Conservation (phyloP, 345 rosid species). For the Brassica cretica region DNA sequence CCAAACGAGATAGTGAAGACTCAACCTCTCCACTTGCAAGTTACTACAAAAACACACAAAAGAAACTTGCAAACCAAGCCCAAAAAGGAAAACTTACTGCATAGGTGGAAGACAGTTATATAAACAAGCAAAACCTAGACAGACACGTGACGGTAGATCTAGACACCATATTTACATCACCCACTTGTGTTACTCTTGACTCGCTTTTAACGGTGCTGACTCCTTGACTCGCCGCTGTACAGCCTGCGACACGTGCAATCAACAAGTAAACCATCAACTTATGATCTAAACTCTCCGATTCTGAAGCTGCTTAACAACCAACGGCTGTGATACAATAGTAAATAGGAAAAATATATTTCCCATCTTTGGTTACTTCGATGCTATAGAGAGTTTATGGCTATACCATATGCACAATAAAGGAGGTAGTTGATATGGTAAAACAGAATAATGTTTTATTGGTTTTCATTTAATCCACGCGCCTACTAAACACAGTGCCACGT, state of each 20-base stretch:
- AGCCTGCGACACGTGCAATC: conserved; percentile 53
- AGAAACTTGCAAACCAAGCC: neutral
- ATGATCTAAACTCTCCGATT: conserved; percentile 32
- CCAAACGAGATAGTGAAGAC: conserved; percentile 9
- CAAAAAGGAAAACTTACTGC: neutral
- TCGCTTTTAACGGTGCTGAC: conserved; percentile 58
- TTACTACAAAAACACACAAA: neutral
- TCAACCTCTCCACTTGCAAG: conserved; percentile 17
- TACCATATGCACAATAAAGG: conserved; percentile 32
- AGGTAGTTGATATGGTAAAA: conserved; percentile 26
- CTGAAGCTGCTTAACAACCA: neutral
- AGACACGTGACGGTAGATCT: conserved; percentile 24
- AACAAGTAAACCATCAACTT: neutral
- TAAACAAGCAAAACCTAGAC: neutral
- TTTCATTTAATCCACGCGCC: conserved; percentile 55
- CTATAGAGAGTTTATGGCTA: conserved; percentile 1
- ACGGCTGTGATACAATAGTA: neutral
- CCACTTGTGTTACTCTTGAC: neutral
- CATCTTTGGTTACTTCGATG: neutral
- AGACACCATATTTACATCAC: conserved; percentile 17
- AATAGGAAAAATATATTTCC: neutral
- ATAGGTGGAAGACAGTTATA: neutral
- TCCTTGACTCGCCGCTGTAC: conserved; percentile 86
- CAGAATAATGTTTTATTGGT: conserved; percentile 7
- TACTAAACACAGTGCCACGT: conserved; percentile 52